phyloP scores from a whole-genome alignment of 1,284 basidiomycete genomes.

The Pyrrhoderma lamaoense region DNA sequence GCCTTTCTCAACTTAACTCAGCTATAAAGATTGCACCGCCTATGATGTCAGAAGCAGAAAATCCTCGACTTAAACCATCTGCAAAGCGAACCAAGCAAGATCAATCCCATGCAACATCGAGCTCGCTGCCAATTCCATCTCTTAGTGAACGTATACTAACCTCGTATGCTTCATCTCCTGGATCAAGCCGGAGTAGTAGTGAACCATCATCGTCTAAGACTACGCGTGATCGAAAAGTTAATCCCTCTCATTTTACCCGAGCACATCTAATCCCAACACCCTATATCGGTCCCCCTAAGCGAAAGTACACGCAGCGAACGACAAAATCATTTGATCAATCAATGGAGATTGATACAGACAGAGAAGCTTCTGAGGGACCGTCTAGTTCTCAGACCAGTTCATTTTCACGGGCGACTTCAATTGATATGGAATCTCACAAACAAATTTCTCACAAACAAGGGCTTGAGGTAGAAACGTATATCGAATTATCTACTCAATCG shows the following conservation, averaged over 20 bases:
- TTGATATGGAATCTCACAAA: no score
- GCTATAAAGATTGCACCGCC: background rate
- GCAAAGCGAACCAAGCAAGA: conserved; percentile 2
- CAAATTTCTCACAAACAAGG: no score
- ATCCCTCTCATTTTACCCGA: conserved; percentile 12
- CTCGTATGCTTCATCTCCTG: no score
- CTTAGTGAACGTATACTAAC: background rate
- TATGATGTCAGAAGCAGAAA: background rate
- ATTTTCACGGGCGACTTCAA: no score
- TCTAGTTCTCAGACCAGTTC: conserved; percentile 1
- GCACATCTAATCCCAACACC: conserved; percentile 16
- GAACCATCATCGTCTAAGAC: no score
- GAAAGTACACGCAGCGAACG: background rate
- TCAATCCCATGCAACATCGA: conserved; percentile 2
- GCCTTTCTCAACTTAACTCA: no score
- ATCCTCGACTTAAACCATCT: background rate
- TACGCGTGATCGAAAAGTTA: conserved; percentile 1
- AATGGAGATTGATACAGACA: background rate
- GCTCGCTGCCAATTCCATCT: conserved; percentile 10
- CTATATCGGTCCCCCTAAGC: conserved; percentile 17
- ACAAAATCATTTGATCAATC: background rate
- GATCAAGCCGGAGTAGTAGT: no score
- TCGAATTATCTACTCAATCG: background rate
- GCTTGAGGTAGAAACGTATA: background rate
- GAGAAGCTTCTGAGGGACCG: background rate